A percentile compares a stretch with the other conserved stretches of the same genome.
Conservation (phyloP, 805 yeast species). For the Priceomyces castillae region DNA sequence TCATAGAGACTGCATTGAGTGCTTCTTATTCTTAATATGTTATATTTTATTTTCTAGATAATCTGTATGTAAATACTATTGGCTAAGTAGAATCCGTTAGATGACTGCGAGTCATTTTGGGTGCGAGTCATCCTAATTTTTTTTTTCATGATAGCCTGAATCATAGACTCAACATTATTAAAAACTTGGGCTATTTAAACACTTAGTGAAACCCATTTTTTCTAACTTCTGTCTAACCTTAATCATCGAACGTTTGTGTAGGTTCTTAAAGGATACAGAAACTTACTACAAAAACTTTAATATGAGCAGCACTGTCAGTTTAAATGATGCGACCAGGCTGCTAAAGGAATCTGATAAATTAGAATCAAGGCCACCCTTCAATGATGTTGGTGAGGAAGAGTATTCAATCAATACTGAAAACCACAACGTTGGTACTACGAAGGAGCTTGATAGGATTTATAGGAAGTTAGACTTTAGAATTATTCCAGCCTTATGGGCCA, state of each 20-base stretch:
- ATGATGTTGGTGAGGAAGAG: slow-evolving; percentile 4
- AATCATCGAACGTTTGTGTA: no score
- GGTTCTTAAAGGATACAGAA: no score
- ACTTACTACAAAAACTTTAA: no score
- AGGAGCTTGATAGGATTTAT: slow-evolving; percentile 52
- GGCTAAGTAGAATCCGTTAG: no score
- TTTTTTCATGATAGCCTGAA: background rate
- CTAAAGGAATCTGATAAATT: background rate
- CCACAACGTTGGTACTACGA: slow-evolving; percentile 7
- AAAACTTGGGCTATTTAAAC: background rate
- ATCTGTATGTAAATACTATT: background rate
- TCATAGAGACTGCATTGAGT: background rate
- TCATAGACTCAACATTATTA: background rate
- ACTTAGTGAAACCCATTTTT: no score
- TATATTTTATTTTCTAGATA: background rate
- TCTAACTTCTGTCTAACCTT: no score
- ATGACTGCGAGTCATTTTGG: background rate
- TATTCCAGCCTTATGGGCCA: slow-evolving; percentile 78
- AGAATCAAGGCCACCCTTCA: background rate
- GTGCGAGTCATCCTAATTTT: background rate
- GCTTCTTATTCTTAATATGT: background rate
- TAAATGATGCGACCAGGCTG: background rate
- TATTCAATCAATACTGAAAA: slow-evolving; percentile 1
- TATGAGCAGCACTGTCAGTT: background rate
- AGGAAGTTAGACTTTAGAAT: slow-evolving; percentile 65